Conservation (phyloP, 2,329 filamentous ascomycete genomes). For the Mycocentrospora acerina region DNA sequence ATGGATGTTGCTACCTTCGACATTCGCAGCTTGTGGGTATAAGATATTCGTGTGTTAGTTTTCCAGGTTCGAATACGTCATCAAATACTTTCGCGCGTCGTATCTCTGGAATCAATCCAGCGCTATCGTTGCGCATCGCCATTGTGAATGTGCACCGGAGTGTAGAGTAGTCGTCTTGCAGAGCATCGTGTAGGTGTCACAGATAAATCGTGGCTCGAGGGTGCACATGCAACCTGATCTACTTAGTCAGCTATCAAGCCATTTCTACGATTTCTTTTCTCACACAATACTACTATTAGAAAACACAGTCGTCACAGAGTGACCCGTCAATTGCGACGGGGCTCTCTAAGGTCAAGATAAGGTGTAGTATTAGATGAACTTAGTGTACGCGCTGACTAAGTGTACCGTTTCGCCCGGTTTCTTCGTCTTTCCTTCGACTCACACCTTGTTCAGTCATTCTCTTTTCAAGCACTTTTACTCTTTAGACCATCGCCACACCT, state of each 20-base stretch:
- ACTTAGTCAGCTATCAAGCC: no score
- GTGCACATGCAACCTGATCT: no score
- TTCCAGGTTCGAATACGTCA: slow-evolving; percentile 23
- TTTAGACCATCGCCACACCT: not conserved
- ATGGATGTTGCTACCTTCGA: slow-evolving; percentile 2
- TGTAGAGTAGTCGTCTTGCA: no score
- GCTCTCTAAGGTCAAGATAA: no score
- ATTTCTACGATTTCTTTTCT: no score
- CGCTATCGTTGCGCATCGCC: not conserved
- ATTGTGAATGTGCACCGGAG: not conserved
- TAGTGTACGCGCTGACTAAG: slow-evolving; percentile 15
- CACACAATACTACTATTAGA: no score
- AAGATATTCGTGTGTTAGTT: not conserved
- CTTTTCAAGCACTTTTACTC: not conserved
- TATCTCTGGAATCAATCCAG: no score
- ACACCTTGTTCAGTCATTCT: not conserved
- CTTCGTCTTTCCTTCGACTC: slow-evolving; percentile 6
- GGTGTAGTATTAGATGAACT: slow-evolving; percentile 3
- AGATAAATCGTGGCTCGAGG: no score
- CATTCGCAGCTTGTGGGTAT: slow-evolving; percentile 4
- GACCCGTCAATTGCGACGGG: no score
- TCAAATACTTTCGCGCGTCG: slow-evolving; percentile 2
- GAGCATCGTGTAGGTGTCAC: no score
- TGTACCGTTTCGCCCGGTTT: slow-evolving; percentile 12
- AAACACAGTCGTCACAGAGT: no score